Evolutionary conservation across 257 asterid species (phyloP), one percentile per base, ranked within the genome.

Genomic region (Mentha longifolia): DNA sequence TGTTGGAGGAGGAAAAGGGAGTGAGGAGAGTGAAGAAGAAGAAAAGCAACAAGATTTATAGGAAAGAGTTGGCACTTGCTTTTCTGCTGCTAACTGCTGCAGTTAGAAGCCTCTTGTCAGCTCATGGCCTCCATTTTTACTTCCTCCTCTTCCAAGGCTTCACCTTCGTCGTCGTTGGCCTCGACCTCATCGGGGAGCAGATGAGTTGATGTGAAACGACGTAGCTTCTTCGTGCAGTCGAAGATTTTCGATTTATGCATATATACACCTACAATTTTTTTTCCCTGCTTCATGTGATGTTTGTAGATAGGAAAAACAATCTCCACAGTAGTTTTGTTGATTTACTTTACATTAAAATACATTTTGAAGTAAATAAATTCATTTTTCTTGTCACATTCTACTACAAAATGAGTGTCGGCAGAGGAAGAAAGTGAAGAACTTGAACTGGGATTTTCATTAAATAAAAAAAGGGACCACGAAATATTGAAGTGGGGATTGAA

Each of bases 121-220:
- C 95, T 54, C 95, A 88, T 54, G 95, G 95, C 37, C 87, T 88
- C 14, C 95, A 88, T 45, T 88, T 88, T 57, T 88, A 86, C 85
- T 88, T 84, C 74, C 86, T 88, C n/a, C 95, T 88, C 22, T 88
- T 88, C 70, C 95, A 88, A 85, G 95, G 95, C 5, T 71, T 86
- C 79, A 84, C 90, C 3, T 88, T 88, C 50, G 80, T 86, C 15
- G 89, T 88, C 1, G 89, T 88, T 63, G 92, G 95, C 4, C 89
- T 88, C 4, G 92, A 88, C 67, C 69, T 88, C 76, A 86, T 88
- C 17, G 95, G 95, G 13, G 90, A 88, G 82, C 95, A 88, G 61
- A 79, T 86, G 45, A 83, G 86, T 60, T 84, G 62, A 51, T 28
- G 43, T 1, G 0, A 10, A 3, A 3, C 8, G 35, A 4, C 37